Evolutionary conservation across 176 grass and related monocot genomes (phyloP), one percentile per base, ranked within the genome.

Genomic region (Oryza longistaminata): DNA sequence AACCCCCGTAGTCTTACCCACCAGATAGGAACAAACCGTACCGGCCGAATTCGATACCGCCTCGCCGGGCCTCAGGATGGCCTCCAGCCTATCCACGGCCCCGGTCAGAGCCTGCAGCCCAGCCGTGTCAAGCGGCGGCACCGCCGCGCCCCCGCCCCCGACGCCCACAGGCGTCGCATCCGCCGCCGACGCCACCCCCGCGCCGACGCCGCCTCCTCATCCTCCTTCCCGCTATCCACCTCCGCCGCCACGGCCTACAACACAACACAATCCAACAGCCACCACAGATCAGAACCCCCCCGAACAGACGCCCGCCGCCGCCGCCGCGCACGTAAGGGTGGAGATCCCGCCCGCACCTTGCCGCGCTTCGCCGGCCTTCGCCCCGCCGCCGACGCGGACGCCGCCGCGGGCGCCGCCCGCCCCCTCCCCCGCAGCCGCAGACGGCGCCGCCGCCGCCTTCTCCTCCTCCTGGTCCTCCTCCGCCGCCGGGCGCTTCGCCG

Each of bases 41-140:
- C 88, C 88, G 7, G 75, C 74, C 11, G 74, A 67, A 74, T 86
- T 86, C 0, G 84, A 78, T 16, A 22, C 62, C 70, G 69, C 68
- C 49, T 83, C 84, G 48, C 62, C 80, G 48, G 88, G 73, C 79
- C 80, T 87, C 39, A 86, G 17, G 11, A 83, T 66, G 21, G 83
- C 88, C 88, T 90, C 84, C 35, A 90, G 26, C 88, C 71, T 90
- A 40, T 83, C 84, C 88, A 90, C 82, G 45, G 88, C 88, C 35
- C 83, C 83, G 14, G 84, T 83, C 21, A 90, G 84, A n/a, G 88
- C 88, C 74, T 87, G 80, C 5, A 90, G 48, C 7, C 84, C 77
- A 24, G 85, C 60, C 62, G 86, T 86, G 64, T 74, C 79, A 1
- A 82, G 79, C 53, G 68, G 31, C n/a, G 68, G 17, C 27, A 69